Percentiles rank a stretch among this genome's conserved stretches.
Evolutionary conservation across 2,329 filamentous ascomycete genomes (phyloP).

Genomic region (Rutstroemia sp.): DNA sequence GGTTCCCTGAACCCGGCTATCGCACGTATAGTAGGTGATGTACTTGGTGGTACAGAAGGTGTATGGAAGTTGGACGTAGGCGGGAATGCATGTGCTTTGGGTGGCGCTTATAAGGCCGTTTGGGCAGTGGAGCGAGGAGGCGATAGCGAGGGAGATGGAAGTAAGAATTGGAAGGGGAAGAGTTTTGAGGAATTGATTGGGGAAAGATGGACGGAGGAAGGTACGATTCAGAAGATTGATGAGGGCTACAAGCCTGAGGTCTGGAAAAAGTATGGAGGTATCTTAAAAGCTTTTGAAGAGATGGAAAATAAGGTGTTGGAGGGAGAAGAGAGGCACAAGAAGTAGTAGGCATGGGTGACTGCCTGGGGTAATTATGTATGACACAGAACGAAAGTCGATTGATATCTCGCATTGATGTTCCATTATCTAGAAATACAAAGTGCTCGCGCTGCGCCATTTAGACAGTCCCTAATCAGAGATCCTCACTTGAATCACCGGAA

Average conservation of each 20-base stretch:
- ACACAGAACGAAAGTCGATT: neutral
- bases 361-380: neutral
- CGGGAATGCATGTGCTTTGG: constrained; percentile 88
- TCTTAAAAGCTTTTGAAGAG: constrained; percentile 67
- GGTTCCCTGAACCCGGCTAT: constrained; percentile 87
- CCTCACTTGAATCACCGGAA: too few species aligned
- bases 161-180: constrained; percentile 38
- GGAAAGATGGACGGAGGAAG: constrained; percentile 75
- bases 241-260: constrained; percentile 69
- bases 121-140: constrained; percentile 71
- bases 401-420: too few species aligned
- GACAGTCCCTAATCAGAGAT: too few species aligned
- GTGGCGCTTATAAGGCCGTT: constrained; percentile 90
- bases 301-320: constrained; percentile 64
- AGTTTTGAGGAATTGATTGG: constrained; percentile 86
- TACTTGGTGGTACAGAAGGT: constrained; percentile 81
- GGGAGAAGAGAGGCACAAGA: constrained; percentile 26
- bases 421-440: neutral
- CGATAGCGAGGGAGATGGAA: neutral
- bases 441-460: too few species aligned
- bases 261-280: constrained; percentile 71
- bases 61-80: constrained; percentile 92
- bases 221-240: constrained; percentile 74
- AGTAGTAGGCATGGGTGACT: neutral
- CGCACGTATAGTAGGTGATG: constrained; percentile 74